phyloP scores from a whole-genome alignment of 1,139 yeast species.

The Sugiyamaella grinbergsii region DNA sequence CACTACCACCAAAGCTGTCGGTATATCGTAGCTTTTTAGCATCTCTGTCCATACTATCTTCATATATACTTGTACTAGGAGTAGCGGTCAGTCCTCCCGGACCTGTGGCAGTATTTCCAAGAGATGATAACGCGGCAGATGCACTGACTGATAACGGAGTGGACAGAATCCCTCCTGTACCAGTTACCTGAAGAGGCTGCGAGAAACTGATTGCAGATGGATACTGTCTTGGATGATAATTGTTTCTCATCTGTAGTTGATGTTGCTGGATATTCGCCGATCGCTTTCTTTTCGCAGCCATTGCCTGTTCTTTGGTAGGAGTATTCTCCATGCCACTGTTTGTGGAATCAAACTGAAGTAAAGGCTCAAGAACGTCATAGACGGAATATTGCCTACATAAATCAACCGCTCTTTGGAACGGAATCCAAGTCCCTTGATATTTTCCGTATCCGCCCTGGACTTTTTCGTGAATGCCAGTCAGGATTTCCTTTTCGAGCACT shows the following conservation, averaged over 20 bases:
- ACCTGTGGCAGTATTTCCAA: conserved; percentile 13
- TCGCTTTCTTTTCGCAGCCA: conserved; percentile 45
- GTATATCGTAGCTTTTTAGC: conserved; percentile 1
- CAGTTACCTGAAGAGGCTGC: conserved; percentile 30
- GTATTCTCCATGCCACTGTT: conserved; percentile 57
- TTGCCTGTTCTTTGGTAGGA: conserved; percentile 58
- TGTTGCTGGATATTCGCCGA: conserved; percentile 20
- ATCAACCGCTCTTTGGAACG: conserved; percentile 57
- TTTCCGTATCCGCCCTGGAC: conserved; percentile 96
- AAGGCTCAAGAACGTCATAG: conserved; percentile 61
- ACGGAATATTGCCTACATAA: conserved; percentile 67
- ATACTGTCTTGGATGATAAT: conserved; percentile 18
- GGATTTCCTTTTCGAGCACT: conserved; percentile 85
- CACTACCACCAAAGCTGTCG: background rate
- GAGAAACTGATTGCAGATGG: conserved; percentile 22
- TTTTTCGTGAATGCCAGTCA: conserved; percentile 81
- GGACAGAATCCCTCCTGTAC: conserved; percentile 22
- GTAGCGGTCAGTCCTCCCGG: background rate
- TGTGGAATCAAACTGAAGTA: conserved; percentile 59
- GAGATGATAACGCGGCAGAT: conserved; percentile 29
- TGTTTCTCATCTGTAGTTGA: conserved; percentile 14
- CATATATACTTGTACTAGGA: conserved; percentile 2
- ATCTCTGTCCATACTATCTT: conserved; percentile 10
- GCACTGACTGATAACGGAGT: conserved; percentile 29
- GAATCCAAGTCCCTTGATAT: conserved; percentile 95